phyloP scores from a whole-genome alignment of 768 basidiomycete genomes.

The Leccinum longicurvipes region DNA sequence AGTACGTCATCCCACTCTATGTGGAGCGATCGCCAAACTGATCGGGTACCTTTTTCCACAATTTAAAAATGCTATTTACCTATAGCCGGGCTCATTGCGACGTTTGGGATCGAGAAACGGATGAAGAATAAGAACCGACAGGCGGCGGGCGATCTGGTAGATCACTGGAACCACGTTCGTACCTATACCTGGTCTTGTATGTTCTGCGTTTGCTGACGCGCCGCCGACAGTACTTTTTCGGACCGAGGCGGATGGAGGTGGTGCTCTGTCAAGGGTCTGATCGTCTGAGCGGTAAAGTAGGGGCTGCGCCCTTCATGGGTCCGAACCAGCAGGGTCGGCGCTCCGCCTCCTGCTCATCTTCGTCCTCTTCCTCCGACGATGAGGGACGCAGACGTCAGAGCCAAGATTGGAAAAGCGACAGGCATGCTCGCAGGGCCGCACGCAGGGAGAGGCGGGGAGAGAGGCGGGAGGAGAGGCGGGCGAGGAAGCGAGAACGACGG shows the following conservation, averaged over 20 bases:
- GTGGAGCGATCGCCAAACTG: too few relatives aligned
- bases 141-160: conserved; percentile 40
- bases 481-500: conserved; percentile 12
- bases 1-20: conserved; percentile 7
- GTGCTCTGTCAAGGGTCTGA: conserved; percentile 33
- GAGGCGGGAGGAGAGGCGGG: conserved; percentile 1
- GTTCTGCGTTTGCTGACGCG: background rate
- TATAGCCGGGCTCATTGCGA: conserved; percentile 19
- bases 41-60: too few relatives aligned
- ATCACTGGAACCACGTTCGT: conserved; percentile 50
- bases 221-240: conserved; percentile 43
- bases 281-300: conserved; percentile 25
- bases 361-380: background rate
- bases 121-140: conserved; percentile 37
- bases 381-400: background rate
- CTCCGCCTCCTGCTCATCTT: background rate
- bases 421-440: background rate
- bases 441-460: background rate
- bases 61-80: too few relatives aligned
- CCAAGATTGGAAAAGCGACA: background rate
- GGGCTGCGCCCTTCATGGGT: conserved; percentile 19
- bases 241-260: conserved; percentile 41
- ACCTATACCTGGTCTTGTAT: background rate
- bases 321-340: conserved; percentile 17
- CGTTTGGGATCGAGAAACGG: conserved; percentile 14